Percentiles rank a stretch among this genome's conserved stretches.
Evolutionary conservation across 2,329 filamentous ascomycete genomes (phyloP).

Genomic region (Fusarium humuli): DNA sequence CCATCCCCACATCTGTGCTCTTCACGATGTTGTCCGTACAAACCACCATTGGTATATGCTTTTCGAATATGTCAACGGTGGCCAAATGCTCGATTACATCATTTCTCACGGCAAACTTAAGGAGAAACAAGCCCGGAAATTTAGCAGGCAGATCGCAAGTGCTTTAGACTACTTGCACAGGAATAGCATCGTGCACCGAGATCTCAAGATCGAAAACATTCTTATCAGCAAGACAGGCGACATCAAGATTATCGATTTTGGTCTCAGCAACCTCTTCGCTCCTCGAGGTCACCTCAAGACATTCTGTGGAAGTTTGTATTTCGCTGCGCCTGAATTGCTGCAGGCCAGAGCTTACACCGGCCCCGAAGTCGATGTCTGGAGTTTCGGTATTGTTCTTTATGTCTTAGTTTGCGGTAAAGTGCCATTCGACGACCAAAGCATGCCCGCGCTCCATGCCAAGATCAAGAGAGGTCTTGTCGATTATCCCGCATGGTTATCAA

Average conservation of each 20-base stretch:
- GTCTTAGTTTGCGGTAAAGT: conserved; percentile 98
- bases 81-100: conserved; percentile 99
- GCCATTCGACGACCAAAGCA: conserved; percentile 98
- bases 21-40: conserved; percentile 94
- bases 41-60: conserved; percentile 99
- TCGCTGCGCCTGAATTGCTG: conserved; percentile 93
- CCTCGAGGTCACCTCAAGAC: conserved; percentile 89
- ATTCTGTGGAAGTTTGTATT: conserved; percentile 97
- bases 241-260: conserved; percentile 99
- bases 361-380: conserved; percentile 98
- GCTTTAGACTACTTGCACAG: conserved; percentile 97
- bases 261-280: conserved; percentile 94
- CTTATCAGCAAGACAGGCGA: conserved; percentile 98
- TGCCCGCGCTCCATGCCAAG: conserved; percentile 97
- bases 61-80: conserved; percentile 98
- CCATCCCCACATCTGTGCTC: conserved; percentile 94
- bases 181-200: conserved; percentile 97
- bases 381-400: conserved; percentile 97
- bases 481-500: conserved; percentile 92
- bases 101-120: conserved; percentile 97
- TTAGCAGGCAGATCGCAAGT: conserved; percentile 96
- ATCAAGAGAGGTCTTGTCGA: conserved; percentile 98
- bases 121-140: conserved; percentile 98
- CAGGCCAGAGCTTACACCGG: conserved; percentile 95
- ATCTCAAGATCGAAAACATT: conserved; percentile 99